Evolutionary conservation across 805 yeast species (phyloP), one percentile per base, ranked within the genome.

Genomic region (Ogataea nakhonphanomensis): DNA sequence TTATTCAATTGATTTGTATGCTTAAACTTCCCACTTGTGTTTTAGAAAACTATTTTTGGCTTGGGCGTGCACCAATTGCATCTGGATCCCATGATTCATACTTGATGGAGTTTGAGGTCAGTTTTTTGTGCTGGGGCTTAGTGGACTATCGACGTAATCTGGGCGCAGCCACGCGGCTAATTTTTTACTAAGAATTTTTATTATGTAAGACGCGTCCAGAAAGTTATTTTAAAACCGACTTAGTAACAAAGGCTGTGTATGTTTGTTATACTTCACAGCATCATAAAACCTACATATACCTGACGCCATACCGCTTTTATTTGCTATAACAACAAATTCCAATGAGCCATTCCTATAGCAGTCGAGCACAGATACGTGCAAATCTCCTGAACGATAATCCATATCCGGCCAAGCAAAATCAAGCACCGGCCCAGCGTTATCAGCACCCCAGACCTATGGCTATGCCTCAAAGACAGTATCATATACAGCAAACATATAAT

Each of bases 331-430:
- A 17, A 17, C 5, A 10, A 27, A 36, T 25, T 23, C n/a, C 17
- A 10, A 50, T 47, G 51, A 39, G 44, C 35, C 45, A 47, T 32
- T 50, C 40, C 25, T 42, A 39, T 12, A 33, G 43, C 49, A 52
- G 41, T 12, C 55, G 53, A 31, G 41, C 59, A 25, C 57, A 55
- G 20, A 7, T 56, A 1, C 52, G 60, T 32, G 54, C 57, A 15
- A 48, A 57, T 37, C 41, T 57, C 5, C 24, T 57, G 32, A 50
- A 48, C 36, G 59, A 51, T 9, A 27, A 30, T 34, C 30, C 35
- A 30, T 35, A 40, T 17, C 23, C 41, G 15, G 9, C 35, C 36
- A 12, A 45, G 11, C 43, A 23, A 25, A 36, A 25, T n/a, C 36
- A 23, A 14, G 13, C 29, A 7, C 27, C n/a, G 14, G 13, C 25